phyloP scores from a whole-genome alignment of 2,329 filamentous ascomycete species.

The Cladorrhinum sp. region DNA sequence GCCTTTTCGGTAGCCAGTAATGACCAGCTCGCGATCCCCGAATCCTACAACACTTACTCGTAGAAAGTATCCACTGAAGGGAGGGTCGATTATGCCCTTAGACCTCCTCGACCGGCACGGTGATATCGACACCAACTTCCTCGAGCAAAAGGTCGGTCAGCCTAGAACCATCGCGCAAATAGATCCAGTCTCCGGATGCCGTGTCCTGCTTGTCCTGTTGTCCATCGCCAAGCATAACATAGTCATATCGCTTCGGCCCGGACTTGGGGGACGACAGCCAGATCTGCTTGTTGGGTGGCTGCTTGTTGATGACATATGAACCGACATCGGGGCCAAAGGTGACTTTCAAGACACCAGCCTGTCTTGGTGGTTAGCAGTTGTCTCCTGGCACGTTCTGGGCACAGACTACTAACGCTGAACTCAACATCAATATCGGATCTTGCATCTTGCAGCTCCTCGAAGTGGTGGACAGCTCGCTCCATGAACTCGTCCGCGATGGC shows the following conservation, averaged over 20 bases:
- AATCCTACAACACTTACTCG: background rate
- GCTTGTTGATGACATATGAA: slow-evolving; percentile 95
- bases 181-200: slow-evolving; percentile 76
- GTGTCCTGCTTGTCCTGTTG: slow-evolving; percentile 79
- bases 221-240: slow-evolving; percentile 69
- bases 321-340: slow-evolving; percentile 61
- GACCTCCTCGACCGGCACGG: slow-evolving; percentile 22
- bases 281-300: slow-evolving; percentile 95
- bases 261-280: slow-evolving; percentile 92
- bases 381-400: background rate
- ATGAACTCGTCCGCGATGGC: slow-evolving; percentile 74
- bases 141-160: slow-evolving; percentile 69
- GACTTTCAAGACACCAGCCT: slow-evolving; percentile 86
- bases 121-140: slow-evolving; percentile 70
- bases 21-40: background rate
- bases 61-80: background rate
- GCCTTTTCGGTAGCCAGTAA: background rate
- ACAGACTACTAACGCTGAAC: slow-evolving; percentile 64
- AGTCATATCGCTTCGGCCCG: slow-evolving; percentile 93
- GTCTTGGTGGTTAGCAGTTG: slow-evolving; percentile 14
- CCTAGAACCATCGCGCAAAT: slow-evolving; percentile 76
- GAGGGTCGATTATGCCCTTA: background rate
- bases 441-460: slow-evolving; percentile 74
- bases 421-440: slow-evolving; percentile 81
- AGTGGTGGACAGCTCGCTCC: slow-evolving; percentile 49